A percentile compares a stretch with the other conserved stretches of the same genome.
Evolutionary conservation across 2,329 filamentous ascomycete genomes (phyloP).

Genomic region (Apiospora pterosperma): DNA sequence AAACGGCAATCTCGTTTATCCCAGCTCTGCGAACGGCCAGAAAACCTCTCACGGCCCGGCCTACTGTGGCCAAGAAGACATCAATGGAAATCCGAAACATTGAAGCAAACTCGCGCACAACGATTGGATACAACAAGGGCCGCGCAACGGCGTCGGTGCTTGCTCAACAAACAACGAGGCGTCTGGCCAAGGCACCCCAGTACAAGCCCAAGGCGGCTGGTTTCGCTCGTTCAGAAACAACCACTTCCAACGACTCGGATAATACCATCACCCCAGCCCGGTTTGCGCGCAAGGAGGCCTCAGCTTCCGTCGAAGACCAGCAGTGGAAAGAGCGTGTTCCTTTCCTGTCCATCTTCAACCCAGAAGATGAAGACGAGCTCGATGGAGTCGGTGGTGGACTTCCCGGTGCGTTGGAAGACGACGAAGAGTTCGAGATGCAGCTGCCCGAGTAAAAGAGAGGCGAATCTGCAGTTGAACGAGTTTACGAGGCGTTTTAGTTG

Average conservation of each 20-base stretch:
- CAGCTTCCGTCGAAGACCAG: slow-evolving; percentile 26
- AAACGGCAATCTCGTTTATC: slow-evolving; percentile 21
- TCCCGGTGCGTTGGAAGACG: slow-evolving; percentile 39
- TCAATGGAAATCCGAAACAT: slow-evolving; percentile 59
- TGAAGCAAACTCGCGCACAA: slow-evolving; percentile 70
- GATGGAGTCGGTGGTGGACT: slow-evolving; percentile 25
- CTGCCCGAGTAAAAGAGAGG: slow-evolving; percentile 26
- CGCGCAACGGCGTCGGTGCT: slow-evolving; percentile 51
- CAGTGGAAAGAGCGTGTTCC: slow-evolving; percentile 40
- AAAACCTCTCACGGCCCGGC: slow-evolving; percentile 30
- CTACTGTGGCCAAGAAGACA: slow-evolving; percentile 40
- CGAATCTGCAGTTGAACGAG: slow-evolving; percentile 5
- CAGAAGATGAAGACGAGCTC: slow-evolving; percentile 36
- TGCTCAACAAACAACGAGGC: slow-evolving; percentile 30
- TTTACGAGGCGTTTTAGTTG: not conserved
- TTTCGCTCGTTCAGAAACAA: slow-evolving; percentile 31
- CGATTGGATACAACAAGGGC: slow-evolving; percentile 81
- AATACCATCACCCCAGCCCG: slow-evolving; percentile 47
- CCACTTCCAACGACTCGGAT: slow-evolving; percentile 35
- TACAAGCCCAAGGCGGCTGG: slow-evolving; percentile 13
- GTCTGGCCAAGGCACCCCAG: slow-evolving; percentile 8
- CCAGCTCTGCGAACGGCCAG: slow-evolving; percentile 29
- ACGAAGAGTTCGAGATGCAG: slow-evolving; percentile 51
- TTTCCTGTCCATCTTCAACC: slow-evolving; percentile 58
- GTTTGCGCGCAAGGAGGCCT: slow-evolving; percentile 31